Base-by-base conservation (phyloP, 1,139 yeast genomes). In the Diutina neorugosa region DNA sequence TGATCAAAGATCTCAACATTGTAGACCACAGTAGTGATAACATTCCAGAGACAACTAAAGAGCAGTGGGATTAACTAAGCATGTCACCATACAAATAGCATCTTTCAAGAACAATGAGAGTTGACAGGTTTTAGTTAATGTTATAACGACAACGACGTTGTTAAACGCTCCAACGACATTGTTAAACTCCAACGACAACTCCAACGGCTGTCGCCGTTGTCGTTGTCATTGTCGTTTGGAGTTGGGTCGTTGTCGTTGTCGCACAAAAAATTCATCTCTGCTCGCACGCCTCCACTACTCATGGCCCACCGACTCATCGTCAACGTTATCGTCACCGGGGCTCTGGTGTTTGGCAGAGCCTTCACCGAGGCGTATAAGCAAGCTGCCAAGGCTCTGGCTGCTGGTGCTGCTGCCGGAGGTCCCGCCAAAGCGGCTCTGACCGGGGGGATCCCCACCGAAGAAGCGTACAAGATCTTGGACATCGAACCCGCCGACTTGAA, bases 281-380 rank as follows among this genome's bases (percentile, higher is more conserved):
- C 20, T 40, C 43, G 43, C 43, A 11, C 43, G 43, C 43, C 18
- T 18, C 20, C 20, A 18, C 20, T 51, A 44, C 58, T 53, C n/a
- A 74, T 74, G 97, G 98, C 98, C 58, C 96, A 91, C 68, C 82
- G 97, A 73, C 78, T 93, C 58, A 65, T 93, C 54, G 89, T 88
- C 60, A 93, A 88, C 69, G 96, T 93, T 59, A 79, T 90, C 55
- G 80, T 91, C 64, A 91, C 98, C 20, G 98, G 98, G 54, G 95
- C 98, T 12, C 84, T 89, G 58, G 98, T 93, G 48, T 90, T 93
- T 65, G 98, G 98, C 53, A 81, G 88, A 60, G 98, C 98, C 0
- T 93, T 93, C 68, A 80, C 91, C n/a, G 96, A 90, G 66, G 98
- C 98, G 0, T 93, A 91, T 75, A 86, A 85, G 63, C 98, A 93